These are phyloP conservation scores for Bombardia bombarda DNA, from an alignment of 495 filamentous ascomycete genomes.

Conservation along the genomic window DNA sequence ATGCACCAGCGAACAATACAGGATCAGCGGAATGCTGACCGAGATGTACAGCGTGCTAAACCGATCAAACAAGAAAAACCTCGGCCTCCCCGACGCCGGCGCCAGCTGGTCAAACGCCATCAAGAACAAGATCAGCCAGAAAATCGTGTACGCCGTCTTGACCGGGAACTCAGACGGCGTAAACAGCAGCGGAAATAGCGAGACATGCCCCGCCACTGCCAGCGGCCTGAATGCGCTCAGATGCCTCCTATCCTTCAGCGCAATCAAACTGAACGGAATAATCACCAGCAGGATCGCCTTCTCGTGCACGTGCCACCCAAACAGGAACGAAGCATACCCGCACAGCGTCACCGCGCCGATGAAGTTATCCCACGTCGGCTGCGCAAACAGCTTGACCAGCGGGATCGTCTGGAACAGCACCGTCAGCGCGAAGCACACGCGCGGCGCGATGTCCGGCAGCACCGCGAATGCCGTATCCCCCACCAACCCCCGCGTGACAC, in stretches of 20 bases:
- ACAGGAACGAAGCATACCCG: slow-evolving; percentile 92
- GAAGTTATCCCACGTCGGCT: slow-evolving; percentile 80
- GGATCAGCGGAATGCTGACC: slow-evolving; percentile 77
- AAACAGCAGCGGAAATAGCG: slow-evolving; percentile 88
- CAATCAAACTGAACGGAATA: slow-evolving; percentile 90
- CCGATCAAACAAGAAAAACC: slow-evolving; percentile 83
- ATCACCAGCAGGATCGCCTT: slow-evolving; percentile 93
- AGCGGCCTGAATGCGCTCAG: slow-evolving; percentile 87
- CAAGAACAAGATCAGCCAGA: slow-evolving; percentile 83
- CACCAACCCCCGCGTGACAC: slow-evolving; percentile 85
- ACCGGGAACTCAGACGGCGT: slow-evolving; percentile 86
- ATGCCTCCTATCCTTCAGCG: slow-evolving; percentile 84
- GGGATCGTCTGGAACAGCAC: slow-evolving; percentile 75
- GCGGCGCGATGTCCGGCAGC: slow-evolving; percentile 75
- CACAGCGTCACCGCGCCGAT: slow-evolving; percentile 88
- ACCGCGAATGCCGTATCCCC: slow-evolving; percentile 95
- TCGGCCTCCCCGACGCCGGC: slow-evolving; percentile 63
- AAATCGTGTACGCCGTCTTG: slow-evolving; percentile 87
- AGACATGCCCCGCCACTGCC: slow-evolving; percentile 88
- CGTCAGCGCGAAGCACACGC: slow-evolving; percentile 73
- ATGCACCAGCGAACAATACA: slow-evolving; percentile 82
- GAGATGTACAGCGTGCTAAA: slow-evolving; percentile 84
- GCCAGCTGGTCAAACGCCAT: slow-evolving; percentile 79
- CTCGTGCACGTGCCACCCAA: slow-evolving; percentile 98
- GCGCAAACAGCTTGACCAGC: slow-evolving; percentile 71